phyloP scores from a whole-genome alignment of 345 rosid species.

The Pelargonium nanum region DNA sequence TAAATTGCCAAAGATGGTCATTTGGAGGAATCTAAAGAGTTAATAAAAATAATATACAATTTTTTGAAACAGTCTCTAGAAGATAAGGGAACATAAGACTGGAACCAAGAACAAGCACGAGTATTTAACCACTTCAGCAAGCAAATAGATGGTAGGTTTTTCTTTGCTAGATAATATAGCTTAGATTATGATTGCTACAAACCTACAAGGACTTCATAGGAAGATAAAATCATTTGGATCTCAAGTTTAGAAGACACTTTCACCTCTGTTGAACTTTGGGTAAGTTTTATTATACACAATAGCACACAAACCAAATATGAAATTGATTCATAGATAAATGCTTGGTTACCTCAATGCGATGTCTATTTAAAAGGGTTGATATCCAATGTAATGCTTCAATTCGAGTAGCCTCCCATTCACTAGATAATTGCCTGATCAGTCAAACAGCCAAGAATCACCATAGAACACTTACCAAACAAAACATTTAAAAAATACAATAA shows the following conservation, averaged over 20 bases:
- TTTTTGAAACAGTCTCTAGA: neutral
- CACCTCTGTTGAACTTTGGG: neutral
- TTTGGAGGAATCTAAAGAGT: too few species aligned
- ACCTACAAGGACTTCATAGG: neutral
- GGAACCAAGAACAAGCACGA: neutral
- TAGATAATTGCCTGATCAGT: slow-evolving; percentile 48
- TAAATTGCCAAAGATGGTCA: too few species aligned
- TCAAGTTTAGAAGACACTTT: neutral
- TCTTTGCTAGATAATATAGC: neutral
- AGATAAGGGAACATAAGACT: neutral
- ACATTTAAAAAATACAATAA: neutral
- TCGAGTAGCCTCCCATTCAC: slow-evolving; percentile 82
- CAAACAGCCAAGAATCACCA: slow-evolving; percentile 16
- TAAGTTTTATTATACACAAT: neutral
- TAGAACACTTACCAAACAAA: slow-evolving; percentile 1
- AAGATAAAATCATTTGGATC: neutral
- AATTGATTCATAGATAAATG: neutral
- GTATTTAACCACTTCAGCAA: neutral
- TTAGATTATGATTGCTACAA: neutral
- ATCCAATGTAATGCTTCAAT: slow-evolving; percentile 98
- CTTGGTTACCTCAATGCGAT: slow-evolving; percentile 64
- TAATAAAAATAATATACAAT: too few species aligned
- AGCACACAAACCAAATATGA: neutral
- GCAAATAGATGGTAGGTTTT: neutral
- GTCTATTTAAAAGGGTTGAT: slow-evolving; percentile 72